Base-by-base conservation (phyloP, 192 early-diverging fungal genomes). In the Coemansia sp. region DNA sequence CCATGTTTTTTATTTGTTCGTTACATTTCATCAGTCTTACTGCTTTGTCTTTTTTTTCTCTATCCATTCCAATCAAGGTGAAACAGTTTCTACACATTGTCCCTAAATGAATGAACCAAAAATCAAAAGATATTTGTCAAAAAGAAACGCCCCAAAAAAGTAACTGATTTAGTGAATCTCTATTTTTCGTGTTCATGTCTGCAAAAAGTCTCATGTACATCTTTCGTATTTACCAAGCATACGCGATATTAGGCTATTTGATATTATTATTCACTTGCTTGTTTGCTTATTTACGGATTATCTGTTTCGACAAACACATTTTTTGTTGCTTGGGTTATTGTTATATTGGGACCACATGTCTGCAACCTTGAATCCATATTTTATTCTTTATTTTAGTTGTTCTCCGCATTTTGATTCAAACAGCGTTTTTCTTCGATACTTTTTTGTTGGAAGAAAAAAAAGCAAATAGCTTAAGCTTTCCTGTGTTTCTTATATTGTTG, bases 351-450 rank as follows among this genome's bases (percentile, higher is more conserved):
- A 50, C 20, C 48, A 16, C 48, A 50, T 22, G 36, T 38, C 36
- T 38, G 5, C 10, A 38, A 8, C 36, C 36, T 38, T 11, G 36
- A 11, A 5, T 8, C 10, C 10, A 38, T 63, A 50, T 38, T 42
- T 59, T 48, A 36, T 61, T 51, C 7, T 20, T 60, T 55, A 28
- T 30, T 45, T 57, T 54, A 7, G 4, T 56, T 66, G 25, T 58
- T 40, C 36, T 38, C 36, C 36, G 10, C 36, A 38, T 38, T 38
- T 38, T 38, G 10, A 38, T 38, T 38, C 10, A 38, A 38, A 38
- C 10, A 38, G 22, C 22, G 22, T 25, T 25, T 25, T 25, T 25
- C 22, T 25, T 25, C 22, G 22, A 25, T 25, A 25, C 22, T 25
- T 25, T 25, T 25, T 25, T 25, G 22, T 25, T 25, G 22, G 22